Evolutionary conservation across 495 filamentous ascomycete genomes (phyloP).

Genomic region (Xylaria bambusicola): DNA sequence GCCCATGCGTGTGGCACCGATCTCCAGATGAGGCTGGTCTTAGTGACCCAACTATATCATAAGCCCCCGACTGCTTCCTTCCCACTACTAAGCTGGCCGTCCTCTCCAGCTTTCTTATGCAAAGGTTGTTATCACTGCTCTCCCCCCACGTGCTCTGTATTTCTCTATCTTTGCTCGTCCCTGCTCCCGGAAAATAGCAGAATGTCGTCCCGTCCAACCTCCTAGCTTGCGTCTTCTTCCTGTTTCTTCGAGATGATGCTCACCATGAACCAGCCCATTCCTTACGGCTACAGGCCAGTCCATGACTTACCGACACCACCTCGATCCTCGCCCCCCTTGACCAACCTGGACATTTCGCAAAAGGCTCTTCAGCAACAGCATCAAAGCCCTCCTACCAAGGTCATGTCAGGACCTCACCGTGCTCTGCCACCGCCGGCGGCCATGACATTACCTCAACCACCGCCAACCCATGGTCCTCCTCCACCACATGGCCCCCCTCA

Average conservation of each 20-base stretch:
- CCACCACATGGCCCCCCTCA: constrained; percentile 41
- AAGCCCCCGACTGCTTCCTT: constrained; percentile 50
- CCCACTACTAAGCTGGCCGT: constrained; percentile 53
- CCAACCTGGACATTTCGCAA: constrained; percentile 50
- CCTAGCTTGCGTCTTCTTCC: constrained; percentile 29
- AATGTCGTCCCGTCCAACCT: constrained; percentile 25
- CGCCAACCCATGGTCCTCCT: constrained; percentile 37
- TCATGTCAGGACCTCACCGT: constrained; percentile 74
- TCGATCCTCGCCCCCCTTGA: constrained; percentile 62
- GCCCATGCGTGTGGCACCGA: constrained; percentile 37
- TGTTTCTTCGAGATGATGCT: constrained; percentile 56
- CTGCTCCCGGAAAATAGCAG: constrained; percentile 22
- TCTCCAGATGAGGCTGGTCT: constrained; percentile 50
- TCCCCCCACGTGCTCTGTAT: constrained; percentile 26
- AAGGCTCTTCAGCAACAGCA: constrained; percentile 43
- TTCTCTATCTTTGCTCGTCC: constrained; percentile 19
- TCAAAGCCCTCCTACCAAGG: constrained; percentile 47
- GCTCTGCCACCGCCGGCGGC: constrained; percentile 73
- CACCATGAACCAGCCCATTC: constrained; percentile 67
- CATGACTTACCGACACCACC: constrained; percentile 69
- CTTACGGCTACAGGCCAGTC: constrained; percentile 66
- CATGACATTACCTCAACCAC: constrained; percentile 62
- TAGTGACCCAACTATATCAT: constrained; percentile 53
- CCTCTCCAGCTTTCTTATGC: constrained; percentile 52
- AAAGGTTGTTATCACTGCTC: constrained; percentile 54